These are phyloP conservation scores for Quillaja saponaria DNA, from an alignment of 306 rosid species.

Conservation along the genomic window DNA sequence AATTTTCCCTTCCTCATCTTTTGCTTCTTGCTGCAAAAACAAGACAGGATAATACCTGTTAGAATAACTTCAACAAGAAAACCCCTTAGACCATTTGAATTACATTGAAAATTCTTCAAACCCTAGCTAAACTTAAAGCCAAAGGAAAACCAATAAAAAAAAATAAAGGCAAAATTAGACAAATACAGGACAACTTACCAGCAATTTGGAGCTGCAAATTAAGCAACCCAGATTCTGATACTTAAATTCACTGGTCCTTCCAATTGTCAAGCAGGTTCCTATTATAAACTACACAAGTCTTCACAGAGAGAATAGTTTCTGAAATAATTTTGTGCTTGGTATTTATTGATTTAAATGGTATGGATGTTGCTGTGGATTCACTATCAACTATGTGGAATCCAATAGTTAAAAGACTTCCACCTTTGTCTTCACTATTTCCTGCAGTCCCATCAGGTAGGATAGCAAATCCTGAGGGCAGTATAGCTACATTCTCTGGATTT, in stretches of 20 bases:
- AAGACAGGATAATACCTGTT: too few species aligned
- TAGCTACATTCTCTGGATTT: constrained; percentile 36
- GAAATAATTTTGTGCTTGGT: constrained; percentile 28
- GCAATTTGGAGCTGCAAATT: neutral
- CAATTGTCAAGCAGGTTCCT: constrained; percentile 14
- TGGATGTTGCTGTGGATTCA: neutral
- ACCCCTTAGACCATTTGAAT: too few species aligned
- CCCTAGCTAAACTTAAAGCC: neutral
- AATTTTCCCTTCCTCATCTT: too few species aligned
- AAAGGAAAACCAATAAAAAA: too few species aligned
- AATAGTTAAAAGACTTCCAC: constrained; percentile 45
- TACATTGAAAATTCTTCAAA: too few species aligned
- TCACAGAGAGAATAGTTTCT: constrained; percentile 36
- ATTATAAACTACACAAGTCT: too few species aligned
- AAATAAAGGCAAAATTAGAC: too few species aligned
- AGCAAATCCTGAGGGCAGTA: constrained; percentile 60
- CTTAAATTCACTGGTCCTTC: constrained; percentile 1
- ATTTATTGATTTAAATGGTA: constrained; percentile 32
- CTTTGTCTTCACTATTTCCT: neutral
- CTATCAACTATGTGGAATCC: constrained; percentile 41
- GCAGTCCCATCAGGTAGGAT: constrained; percentile 44
- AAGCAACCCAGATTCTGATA: neutral
- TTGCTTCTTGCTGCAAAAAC: too few species aligned
- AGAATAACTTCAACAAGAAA: too few species aligned
- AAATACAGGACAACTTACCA: neutral